Evolutionary conservation across 2,329 filamentous ascomycete genomes (phyloP).

Genomic region (Fusarium illudens): DNA sequence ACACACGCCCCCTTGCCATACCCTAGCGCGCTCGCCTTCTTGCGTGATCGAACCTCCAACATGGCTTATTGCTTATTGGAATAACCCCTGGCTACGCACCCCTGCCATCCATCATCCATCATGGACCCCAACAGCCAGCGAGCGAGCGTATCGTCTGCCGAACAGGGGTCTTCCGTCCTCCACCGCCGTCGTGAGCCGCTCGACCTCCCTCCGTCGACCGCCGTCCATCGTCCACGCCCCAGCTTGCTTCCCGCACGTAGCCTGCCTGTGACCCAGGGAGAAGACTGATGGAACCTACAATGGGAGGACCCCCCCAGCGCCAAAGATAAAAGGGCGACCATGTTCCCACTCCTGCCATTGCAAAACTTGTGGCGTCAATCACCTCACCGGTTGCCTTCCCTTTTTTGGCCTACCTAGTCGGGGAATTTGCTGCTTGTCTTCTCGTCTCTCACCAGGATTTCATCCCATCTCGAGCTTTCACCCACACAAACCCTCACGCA

Average conservation of each 20-base stretch:
- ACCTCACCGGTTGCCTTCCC: slow-evolving; percentile 37
- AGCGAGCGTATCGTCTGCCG: background rate
- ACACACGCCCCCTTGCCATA: slow-evolving; percentile 12
- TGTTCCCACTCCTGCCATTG: slow-evolving; percentile 34
- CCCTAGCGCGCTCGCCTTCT: slow-evolving; percentile 12
- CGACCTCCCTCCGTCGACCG: slow-evolving; percentile 7
- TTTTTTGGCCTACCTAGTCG: slow-evolving; percentile 21
- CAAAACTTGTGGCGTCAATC: slow-evolving; percentile 42
- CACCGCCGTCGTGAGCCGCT: slow-evolving; percentile 19
- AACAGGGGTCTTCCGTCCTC: slow-evolving; percentile 7
- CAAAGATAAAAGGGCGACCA: slow-evolving; percentile 25
- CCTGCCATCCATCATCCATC: slow-evolving; percentile 1
- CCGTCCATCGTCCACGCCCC: no score
- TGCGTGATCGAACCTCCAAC: slow-evolving; percentile 20
- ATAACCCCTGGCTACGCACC: slow-evolving; percentile 34
- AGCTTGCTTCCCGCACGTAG: background rate
- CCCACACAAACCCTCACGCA: slow-evolving; percentile 19
- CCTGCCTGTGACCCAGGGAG: background rate
- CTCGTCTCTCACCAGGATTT: slow-evolving; percentile 14
- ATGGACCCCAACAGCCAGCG: background rate
- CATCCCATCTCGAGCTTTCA: slow-evolving; percentile 23
- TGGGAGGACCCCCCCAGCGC: background rate
- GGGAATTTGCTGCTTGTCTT: slow-evolving; percentile 25
- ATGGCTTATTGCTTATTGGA: slow-evolving; percentile 34
- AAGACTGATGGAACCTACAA: background rate